phyloP scores from a whole-genome alignment of 345 rosid genomes.

The Raphanus raphanistrum region DNA sequence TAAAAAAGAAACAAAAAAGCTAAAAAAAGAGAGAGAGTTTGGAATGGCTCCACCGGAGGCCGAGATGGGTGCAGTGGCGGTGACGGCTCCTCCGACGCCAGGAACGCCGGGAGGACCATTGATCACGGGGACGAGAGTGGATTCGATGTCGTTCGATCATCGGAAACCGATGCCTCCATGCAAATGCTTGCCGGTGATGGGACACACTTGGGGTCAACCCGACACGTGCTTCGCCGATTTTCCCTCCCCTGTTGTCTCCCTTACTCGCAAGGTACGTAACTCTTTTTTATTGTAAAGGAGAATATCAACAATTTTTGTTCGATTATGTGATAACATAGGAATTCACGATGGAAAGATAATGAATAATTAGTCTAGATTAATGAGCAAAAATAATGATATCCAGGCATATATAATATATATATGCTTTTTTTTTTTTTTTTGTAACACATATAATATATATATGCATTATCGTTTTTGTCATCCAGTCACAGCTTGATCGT shows the following conservation, averaged over 20 bases:
- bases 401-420: background rate
- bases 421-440: background rate
- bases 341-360: background rate
- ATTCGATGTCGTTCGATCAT: constrained; percentile 86
- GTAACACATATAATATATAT: no score
- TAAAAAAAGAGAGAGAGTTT: background rate
- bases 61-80: constrained; percentile 43
- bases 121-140: constrained; percentile 69
- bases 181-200: constrained; percentile 88
- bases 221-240: constrained; percentile 79
- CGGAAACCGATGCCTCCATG: constrained; percentile 80
- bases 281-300: background rate
- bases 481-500: background rate
- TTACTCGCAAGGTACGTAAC: constrained; percentile 79
- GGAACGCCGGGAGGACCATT: constrained; percentile 93
- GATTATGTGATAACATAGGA: background rate
- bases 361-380: background rate
- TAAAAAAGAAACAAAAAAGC: background rate
- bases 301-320: background rate
- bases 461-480: no score
- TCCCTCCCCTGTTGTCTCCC: constrained; percentile 66
- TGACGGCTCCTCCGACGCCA: constrained; percentile 63
- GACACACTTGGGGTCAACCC: constrained; percentile 63
- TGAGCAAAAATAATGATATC: background rate
- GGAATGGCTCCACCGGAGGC: constrained; percentile 29